phyloP scores from a whole-genome alignment of 2,329 filamentous ascomycete species.

The Aureobasidium sp. region DNA sequence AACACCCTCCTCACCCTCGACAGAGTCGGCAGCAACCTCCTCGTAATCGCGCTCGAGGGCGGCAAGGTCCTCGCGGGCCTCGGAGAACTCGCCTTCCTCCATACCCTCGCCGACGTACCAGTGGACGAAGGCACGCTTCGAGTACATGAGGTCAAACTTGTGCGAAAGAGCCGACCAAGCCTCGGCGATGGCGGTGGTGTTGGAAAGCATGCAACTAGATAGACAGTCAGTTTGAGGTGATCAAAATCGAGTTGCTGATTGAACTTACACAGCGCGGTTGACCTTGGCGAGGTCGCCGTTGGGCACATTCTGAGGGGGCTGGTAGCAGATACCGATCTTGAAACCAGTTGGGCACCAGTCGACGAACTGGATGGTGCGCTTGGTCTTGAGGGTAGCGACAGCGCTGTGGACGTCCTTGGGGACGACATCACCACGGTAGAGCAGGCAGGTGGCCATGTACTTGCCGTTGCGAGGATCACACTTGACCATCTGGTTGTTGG shows the following conservation, averaged over 20 bases:
- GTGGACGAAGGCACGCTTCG: conserved; percentile 99
- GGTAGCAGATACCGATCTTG: conserved; percentile 99
- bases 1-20: conserved; percentile 75
- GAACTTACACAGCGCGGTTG: conserved; percentile 88
- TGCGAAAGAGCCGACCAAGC: conserved; percentile 92
- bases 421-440: conserved; percentile 98
- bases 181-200: conserved; percentile 97
- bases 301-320: conserved; percentile 89
- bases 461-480: conserved; percentile 98
- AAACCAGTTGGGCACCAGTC: conserved; percentile 99
- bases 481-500: conserved; percentile 99
- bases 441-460: conserved; percentile 98
- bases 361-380: conserved; percentile 98
- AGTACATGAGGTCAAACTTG: conserved; percentile 99
- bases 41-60: conserved; percentile 98
- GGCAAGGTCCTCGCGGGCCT: conserved; percentile 96
- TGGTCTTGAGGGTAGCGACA: conserved; percentile 95
- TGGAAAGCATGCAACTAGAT: conserved; percentile 87
- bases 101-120: conserved; percentile 99
- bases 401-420: conserved; percentile 90
- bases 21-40: conserved; percentile 91
- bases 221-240: background rate
- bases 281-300: conserved; percentile 97
- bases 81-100: conserved; percentile 99
- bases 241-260: background rate